Base-by-base conservation (phyloP, 805 yeast species). In the Nakazawaea wickerhamii region DNA sequence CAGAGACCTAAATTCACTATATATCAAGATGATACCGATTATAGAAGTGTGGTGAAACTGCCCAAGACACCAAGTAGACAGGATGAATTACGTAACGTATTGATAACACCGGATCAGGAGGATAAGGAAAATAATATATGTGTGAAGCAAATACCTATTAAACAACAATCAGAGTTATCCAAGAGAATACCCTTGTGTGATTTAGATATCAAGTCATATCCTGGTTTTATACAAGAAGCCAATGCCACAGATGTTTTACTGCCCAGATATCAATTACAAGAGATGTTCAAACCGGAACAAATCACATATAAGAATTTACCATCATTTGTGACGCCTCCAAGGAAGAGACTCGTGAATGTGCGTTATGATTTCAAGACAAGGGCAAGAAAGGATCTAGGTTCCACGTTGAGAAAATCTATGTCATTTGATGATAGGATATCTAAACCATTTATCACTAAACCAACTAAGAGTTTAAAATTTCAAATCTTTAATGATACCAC, bases 41-140 rank as follows among this genome's bases (percentile, higher is more conserved):
- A 37, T 15, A 43, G 45, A 27, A 30, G 27, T 28, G 11, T 10
- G 25, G n/a, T 36, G 39, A 15, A 17, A 31, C n/a, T 17, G 18
- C 13, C 35, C 15, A 17, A 15, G 22, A 17, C 35, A 28, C 31
- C 31, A n/a, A 28, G 14, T 6, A 28, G 31, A 15, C 31, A 13
- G 6, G 31, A 10, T 28, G 11, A 28, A 10, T 8, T 11, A 28
- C 31, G n/a, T 9, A 13, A 61, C 6, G 21, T 56, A 2, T 50
- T 49, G 14, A 43, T 73, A 21, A 40, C 45, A 9, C 60, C 60
- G 4, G 68, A 60, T 40, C 62, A 63, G 9, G 53, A 55, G 8
- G 41, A 39, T 3, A 21, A 48, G 13, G 53, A 53, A 15, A 43
- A 43, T 21, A 26, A 14, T 20, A 14, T 6, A 3, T 20, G 9